phyloP scores from a whole-genome alignment of 371 early-diverging fungal genomes.

The Mortierella sp. region DNA sequence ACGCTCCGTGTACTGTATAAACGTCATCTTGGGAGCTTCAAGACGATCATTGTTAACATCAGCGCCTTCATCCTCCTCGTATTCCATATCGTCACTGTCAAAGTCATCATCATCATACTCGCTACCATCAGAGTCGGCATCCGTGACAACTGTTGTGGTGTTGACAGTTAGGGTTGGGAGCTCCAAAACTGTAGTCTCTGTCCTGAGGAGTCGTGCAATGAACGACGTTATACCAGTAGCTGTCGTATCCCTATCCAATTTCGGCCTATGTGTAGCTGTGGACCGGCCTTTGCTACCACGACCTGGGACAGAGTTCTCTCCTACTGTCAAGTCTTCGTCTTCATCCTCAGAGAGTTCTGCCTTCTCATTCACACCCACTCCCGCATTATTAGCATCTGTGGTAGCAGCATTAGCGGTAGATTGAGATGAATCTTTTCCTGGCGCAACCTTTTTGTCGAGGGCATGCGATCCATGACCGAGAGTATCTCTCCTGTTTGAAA shows the following conservation, averaged over 20 bases:
- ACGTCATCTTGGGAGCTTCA: slow-evolving; percentile 8
- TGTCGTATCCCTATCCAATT: slow-evolving; percentile 18
- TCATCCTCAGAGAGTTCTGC: neutral
- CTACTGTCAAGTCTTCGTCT: neutral
- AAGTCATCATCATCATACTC: slow-evolving; percentile 36
- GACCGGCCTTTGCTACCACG: neutral
- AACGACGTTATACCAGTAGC: slow-evolving; percentile 47
- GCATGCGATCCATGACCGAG: neutral
- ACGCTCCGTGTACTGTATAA: neutral
- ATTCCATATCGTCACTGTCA: slow-evolving; percentile 20
- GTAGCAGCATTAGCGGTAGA: neutral
- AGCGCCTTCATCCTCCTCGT: slow-evolving; percentile 1
- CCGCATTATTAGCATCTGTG: neutral
- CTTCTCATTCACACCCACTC: neutral
- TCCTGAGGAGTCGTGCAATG: slow-evolving; percentile 28
- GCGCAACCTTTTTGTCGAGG: neutral
- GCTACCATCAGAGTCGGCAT: slow-evolving; percentile 12
- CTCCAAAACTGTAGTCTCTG: slow-evolving; percentile 43
- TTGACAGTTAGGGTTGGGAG: slow-evolving; percentile 46
- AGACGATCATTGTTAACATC: slow-evolving; percentile 1
- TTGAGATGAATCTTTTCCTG: slow-evolving; percentile 5
- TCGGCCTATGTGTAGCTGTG: slow-evolving; percentile 7
- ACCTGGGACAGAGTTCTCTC: neutral
- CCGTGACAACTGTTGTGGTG: slow-evolving; percentile 39
- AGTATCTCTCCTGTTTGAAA: slow-evolving; percentile 9